phyloP scores from a whole-genome alignment of 2,329 filamentous ascomycete genomes.

The Pseudocercospora pini-densiflorae region DNA sequence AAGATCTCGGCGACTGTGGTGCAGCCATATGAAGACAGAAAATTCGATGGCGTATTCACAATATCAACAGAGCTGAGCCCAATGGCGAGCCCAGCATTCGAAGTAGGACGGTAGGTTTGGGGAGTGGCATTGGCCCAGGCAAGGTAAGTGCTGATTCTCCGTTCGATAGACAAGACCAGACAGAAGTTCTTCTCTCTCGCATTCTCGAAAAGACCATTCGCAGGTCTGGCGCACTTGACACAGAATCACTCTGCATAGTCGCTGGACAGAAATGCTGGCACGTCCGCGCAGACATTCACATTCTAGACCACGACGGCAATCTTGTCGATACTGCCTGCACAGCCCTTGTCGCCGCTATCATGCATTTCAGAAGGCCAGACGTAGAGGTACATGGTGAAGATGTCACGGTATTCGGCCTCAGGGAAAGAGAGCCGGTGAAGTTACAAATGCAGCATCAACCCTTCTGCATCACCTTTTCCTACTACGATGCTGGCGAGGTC shows the following conservation, averaged over 20 bases:
- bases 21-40: constrained; percentile 82
- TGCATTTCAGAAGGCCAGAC: constrained; percentile 90
- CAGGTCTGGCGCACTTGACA: constrained; percentile 88
- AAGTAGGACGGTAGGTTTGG: constrained; percentile 69
- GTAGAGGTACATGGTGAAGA: constrained; percentile 83
- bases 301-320: constrained; percentile 89
- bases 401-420: constrained; percentile 80
- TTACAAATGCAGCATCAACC: constrained; percentile 90
- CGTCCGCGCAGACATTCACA: constrained; percentile 87
- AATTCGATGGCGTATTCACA: constrained; percentile 93
- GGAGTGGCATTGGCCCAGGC: constrained; percentile 32
- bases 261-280: constrained; percentile 91
- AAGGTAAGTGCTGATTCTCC: constrained; percentile 55
- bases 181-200: constrained; percentile 83
- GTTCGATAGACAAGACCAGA: constrained; percentile 37
- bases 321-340: constrained; percentile 85
- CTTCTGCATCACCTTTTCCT: constrained; percentile 87
- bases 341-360: constrained; percentile 82
- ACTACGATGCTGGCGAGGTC: constrained; percentile 73
- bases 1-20: constrained; percentile 88
- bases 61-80: constrained; percentile 90
- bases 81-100: constrained; percentile 89
- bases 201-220: constrained; percentile 93
- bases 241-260: constrained; percentile 91
- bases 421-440: constrained; percentile 87